A percentile compares a stretch with the other conserved stretches of the same genome.
Evolutionary conservation across 176 grass and related monocot genomes (phyloP).

Genomic region (Cenchrus fungigraminus): DNA sequence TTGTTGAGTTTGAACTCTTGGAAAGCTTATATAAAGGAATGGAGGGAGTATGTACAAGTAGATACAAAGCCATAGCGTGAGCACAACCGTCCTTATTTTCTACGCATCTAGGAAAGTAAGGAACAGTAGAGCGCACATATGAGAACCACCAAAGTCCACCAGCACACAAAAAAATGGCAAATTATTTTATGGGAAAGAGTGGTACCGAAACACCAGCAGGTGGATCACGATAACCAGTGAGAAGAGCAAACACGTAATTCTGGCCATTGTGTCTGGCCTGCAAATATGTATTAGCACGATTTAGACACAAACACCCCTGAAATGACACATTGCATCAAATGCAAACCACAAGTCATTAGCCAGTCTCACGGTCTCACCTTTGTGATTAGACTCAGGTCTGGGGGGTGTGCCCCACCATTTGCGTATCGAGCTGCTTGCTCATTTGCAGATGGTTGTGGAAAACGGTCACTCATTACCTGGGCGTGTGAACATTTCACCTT

Average conservation of each 20-base stretch:
- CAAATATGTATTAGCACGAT: constrained; percentile 3
- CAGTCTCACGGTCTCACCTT: constrained; percentile 55
- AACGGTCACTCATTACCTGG: constrained; percentile 93
- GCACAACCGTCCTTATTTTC: neutral
- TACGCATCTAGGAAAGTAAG: neutral
- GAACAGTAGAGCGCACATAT: neutral
- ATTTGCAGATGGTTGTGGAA: constrained; percentile 92
- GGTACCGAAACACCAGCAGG: constrained; percentile 96
- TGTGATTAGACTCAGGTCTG: constrained; percentile 92
- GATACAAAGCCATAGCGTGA: neutral
- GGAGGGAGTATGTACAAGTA: neutral
- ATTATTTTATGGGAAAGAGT: neutral
- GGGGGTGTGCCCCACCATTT: constrained; percentile 97
- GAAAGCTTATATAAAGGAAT: too few relatives aligned
- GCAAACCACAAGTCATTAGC: neutral
- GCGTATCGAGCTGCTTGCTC: constrained; percentile 96
- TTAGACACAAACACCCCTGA: neutral
- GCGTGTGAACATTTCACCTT: constrained; percentile 91
- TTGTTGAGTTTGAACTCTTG: too few relatives aligned
- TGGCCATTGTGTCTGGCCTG: constrained; percentile 94
- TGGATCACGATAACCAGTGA: constrained; percentile 95
- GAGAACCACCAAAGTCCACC: neutral
- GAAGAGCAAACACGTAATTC: constrained; percentile 95
- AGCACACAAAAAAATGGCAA: neutral
- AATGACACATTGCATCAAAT: neutral